Base-by-base conservation (phyloP, 2,329 filamentous ascomycete genomes). In the Trichoderma arundinaceum region DNA sequence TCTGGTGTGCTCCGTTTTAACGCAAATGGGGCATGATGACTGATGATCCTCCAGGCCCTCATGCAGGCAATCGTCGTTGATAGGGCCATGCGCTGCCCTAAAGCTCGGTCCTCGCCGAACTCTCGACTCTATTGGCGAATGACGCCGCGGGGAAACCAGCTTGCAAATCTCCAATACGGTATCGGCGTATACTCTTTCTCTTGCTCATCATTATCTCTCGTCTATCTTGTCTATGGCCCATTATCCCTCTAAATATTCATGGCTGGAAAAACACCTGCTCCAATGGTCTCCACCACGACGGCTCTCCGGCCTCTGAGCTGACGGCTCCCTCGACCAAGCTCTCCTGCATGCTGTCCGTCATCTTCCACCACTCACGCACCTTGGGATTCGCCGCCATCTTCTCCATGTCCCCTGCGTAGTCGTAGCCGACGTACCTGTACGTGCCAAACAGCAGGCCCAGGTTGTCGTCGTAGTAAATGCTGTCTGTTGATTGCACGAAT, bases 341-440 rank as follows among this genome's bases (percentile, higher is more conserved):
- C 76, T 87, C 88, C 78, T 94, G 91, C 82, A 88, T 92, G 13
- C 82, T 81, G 75, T 94, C 91, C 57, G 91, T 94, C 87, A 94
- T 89, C 66, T 80, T 80, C 91, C 91, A 94, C 92, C 91, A 94
- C 75, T 90, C 88, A 64, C 86, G 84, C 39, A 94, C 89, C 73
- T 88, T 89, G 1, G 86, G 84, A 71, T 93, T 92, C 65, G 86
- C 86, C 1, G 84, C 82, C 90, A 94, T 93, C 68, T 81, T 83
- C 76, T 86, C 84, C 92, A 94, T 94, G 73, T 94, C 91, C 9
- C 82, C 88, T 2, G 85, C 87, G 67, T 86, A 93, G 69, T 92
- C 84, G 67, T 84, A 84, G 0, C 92, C 91, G n/a, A 90, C 81
- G 72, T 94, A 94, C 75, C 92, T 93, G 81, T 93, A 92, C 28